These are phyloP conservation scores for Podaxis carcinomalis DNA, from an alignment of 768 basidiomycete genomes.

Conservation along the genomic window DNA sequence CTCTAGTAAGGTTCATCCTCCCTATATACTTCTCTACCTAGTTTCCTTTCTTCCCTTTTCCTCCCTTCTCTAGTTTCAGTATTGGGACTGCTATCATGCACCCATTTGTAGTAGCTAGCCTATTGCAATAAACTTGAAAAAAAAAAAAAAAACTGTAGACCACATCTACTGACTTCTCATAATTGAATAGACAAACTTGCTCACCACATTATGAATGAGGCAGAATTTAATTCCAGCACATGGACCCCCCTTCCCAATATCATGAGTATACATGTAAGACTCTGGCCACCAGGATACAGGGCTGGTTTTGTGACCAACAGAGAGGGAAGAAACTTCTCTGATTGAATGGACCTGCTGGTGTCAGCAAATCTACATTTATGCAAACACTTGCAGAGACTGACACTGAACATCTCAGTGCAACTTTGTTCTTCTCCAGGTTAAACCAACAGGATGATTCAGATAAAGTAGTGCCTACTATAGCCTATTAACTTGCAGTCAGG, in stretches of 20 bases:
- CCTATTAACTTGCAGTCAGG: constrained; percentile 17
- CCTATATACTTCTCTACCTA: no score
- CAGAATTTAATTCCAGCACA: constrained; percentile 13
- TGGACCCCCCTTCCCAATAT: constrained; percentile 16
- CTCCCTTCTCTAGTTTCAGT: no score
- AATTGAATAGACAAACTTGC: not conserved
- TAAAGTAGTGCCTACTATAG: constrained; percentile 17
- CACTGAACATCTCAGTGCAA: constrained; percentile 9
- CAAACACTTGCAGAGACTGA: constrained; percentile 24
- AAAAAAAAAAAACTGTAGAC: no score
- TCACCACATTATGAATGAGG: not conserved
- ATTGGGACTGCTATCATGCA: no score
- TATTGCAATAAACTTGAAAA: no score
- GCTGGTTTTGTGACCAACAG: constrained; percentile 5
- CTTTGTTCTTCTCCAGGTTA: constrained; percentile 19
- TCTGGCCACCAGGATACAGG: constrained; percentile 7
- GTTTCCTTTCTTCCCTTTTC: no score
- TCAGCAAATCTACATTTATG: constrained; percentile 24
- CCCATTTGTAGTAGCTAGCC: no score
- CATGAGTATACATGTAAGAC: constrained; percentile 15
- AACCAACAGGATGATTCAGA: not conserved
- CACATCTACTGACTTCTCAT: no score
- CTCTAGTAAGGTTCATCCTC: no score
- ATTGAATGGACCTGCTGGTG: constrained; percentile 22
- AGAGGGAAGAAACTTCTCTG: constrained; percentile 12